Conservation (phyloP, 768 basidiomycete species). For the Tylopilus felleus region DNA sequence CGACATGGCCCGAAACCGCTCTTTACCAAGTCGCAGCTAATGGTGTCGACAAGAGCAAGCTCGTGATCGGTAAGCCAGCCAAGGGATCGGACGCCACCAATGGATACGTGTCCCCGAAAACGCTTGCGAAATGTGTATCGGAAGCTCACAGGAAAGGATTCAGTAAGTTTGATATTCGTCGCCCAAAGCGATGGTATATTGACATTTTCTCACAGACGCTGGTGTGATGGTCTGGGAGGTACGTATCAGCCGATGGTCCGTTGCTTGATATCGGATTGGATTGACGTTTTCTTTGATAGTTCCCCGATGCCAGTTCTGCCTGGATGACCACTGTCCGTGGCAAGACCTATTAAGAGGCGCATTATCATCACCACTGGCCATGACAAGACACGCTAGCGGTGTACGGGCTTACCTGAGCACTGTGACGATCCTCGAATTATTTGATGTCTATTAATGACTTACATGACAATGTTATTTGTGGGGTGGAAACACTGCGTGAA, state of each 20-base stretch:
- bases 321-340: constrained; percentile 33
- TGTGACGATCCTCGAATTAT: too few relatives aligned
- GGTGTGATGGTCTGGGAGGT: constrained; percentile 41
- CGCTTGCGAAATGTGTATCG: constrained; percentile 42
- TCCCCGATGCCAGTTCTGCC: constrained; percentile 34
- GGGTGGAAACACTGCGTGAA: too few relatives aligned
- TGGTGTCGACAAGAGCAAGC: constrained; percentile 44
- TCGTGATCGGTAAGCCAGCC: constrained; percentile 51
- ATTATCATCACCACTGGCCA: too few relatives aligned
- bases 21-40: constrained; percentile 45
- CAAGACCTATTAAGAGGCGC: background rate
- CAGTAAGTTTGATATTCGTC: constrained; percentile 43
- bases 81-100: too few relatives aligned
- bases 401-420: too few relatives aligned
- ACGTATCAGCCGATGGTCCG: constrained; percentile 1
- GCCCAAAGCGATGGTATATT: background rate
- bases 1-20: constrained; percentile 55
- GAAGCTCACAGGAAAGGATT: constrained; percentile 62
- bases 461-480: too few relatives aligned
- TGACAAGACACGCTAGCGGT: too few relatives aligned
- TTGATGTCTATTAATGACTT: too few relatives aligned
- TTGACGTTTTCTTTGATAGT: constrained; percentile 16
- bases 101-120: too few relatives aligned
- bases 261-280: background rate
- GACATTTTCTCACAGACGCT: constrained; percentile 27